Percentiles rank a stretch among this genome's conserved stretches.
Evolutionary conservation across 352 stramenopile species (phyloP).

Genomic region (Phytophthora citricola): DNA sequence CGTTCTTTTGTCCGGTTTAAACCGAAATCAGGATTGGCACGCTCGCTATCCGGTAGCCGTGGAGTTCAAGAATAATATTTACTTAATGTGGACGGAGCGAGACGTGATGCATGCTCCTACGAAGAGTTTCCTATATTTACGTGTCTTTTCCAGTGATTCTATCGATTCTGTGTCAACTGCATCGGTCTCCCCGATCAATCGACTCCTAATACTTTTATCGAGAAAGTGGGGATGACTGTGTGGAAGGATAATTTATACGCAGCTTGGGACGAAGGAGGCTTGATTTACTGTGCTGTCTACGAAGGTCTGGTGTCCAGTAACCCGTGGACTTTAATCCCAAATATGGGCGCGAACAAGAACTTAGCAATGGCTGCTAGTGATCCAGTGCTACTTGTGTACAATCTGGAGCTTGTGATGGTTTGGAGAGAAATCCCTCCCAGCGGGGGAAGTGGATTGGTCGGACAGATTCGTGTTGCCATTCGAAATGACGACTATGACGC

Average conservation of each 20-base stretch:
- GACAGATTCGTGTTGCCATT: conserved; percentile 65
- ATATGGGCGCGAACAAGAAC: conserved; percentile 72
- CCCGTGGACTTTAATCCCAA: conserved; percentile 69
- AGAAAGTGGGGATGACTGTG: conserved; percentile 45
- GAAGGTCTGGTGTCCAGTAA: conserved; percentile 42
- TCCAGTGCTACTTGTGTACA: conserved; percentile 60
- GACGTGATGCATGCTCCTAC: conserved; percentile 40
- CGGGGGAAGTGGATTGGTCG: conserved; percentile 28
- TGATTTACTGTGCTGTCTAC: conserved; percentile 64
- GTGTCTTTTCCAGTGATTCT: conserved; percentile 53
- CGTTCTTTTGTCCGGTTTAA: conserved; percentile 68
- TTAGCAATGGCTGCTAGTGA: conserved; percentile 53
- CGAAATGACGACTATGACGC: conserved; percentile 59
- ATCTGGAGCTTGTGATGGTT: conserved; percentile 62
- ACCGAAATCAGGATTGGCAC: conserved; percentile 60
- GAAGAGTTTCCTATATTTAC: conserved; percentile 62
- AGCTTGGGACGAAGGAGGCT: conserved; percentile 74
- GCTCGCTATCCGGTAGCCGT: conserved; percentile 50
- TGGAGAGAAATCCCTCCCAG: conserved; percentile 53
- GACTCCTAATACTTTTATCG: conserved; percentile 58
- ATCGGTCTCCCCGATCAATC: conserved; percentile 46
- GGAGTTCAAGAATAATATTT: conserved; percentile 51
- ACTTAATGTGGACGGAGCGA: conserved; percentile 76
- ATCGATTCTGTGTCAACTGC: conserved; percentile 38
- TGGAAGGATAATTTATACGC: conserved; percentile 64